phyloP scores from a whole-genome alignment of 2,329 filamentous ascomycete species.

The Aspergillus fijiensis region DNA sequence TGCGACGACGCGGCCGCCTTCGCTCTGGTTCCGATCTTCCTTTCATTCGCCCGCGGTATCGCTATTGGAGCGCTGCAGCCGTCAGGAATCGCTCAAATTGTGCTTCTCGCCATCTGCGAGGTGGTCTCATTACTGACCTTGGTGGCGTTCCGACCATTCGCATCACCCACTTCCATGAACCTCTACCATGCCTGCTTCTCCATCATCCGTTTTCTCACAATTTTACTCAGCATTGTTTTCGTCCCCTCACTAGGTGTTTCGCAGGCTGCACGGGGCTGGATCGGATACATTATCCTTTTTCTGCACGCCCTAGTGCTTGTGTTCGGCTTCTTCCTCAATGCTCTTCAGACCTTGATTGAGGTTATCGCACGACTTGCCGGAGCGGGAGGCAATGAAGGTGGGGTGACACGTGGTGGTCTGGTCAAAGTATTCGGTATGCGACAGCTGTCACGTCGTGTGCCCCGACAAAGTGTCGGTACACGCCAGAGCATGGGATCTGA shows the following conservation, averaged over 20 bases:
- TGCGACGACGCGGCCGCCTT: conserved; percentile 90
- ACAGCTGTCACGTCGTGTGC: conserved; percentile 73
- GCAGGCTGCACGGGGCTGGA: conserved; percentile 84
- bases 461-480: conserved; percentile 62
- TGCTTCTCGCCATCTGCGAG: conserved; percentile 90
- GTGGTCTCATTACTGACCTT: conserved; percentile 84
- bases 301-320: conserved; percentile 82
- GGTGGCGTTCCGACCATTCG: conserved; percentile 86
- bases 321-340: conserved; percentile 91
- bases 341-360: conserved; percentile 85
- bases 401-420: conserved; percentile 74
- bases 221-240: conserved; percentile 78
- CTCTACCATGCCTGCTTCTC: conserved; percentile 88
- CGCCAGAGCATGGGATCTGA: conserved; percentile 81
- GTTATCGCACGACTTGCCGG: conserved; percentile 79
- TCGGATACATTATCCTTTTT: conserved; percentile 86
- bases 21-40: conserved; percentile 78
- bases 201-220: conserved; percentile 69
- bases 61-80: conserved; percentile 91
- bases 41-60: conserved; percentile 83
- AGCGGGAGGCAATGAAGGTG: conserved; percentile 72
- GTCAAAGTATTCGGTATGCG: conserved; percentile 86
- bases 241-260: conserved; percentile 76
- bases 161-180: conserved; percentile 94
- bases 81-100: conserved; percentile 88